These are phyloP conservation scores for Collybia mongolica DNA, from an alignment of 768 basidiomycete species.

Conservation along the genomic window DNA sequence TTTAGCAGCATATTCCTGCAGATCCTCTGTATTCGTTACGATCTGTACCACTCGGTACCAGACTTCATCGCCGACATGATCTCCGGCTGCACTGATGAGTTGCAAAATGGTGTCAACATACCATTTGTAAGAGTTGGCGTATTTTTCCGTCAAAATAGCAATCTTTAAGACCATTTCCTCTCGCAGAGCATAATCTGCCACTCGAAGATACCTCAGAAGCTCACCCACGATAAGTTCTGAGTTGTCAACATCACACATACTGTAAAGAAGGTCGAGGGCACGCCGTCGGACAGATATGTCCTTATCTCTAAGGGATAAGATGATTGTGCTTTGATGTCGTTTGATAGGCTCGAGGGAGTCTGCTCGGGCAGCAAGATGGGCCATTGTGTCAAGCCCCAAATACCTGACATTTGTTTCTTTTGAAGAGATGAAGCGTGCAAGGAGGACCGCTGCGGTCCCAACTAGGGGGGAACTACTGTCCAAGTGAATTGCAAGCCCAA, in stretches of 20 bases:
- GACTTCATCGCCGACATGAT: slow-evolving; percentile 98
- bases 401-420: slow-evolving; percentile 99
- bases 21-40: slow-evolving; percentile 96
- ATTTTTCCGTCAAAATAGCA: slow-evolving; percentile 98
- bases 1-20: slow-evolving; percentile 94
- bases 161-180: slow-evolving; percentile 99
- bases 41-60: slow-evolving; percentile 99
- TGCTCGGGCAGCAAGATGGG: slow-evolving; percentile 92
- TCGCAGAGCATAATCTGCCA: slow-evolving; percentile 95
- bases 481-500: slow-evolving; percentile 92
- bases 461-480: slow-evolving; percentile 91
- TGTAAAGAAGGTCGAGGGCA: slow-evolving; percentile 93
- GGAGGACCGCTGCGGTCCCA: slow-evolving; percentile 80
- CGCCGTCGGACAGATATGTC: slow-evolving; percentile 95
- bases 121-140: slow-evolving; percentile 97
- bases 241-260: slow-evolving; percentile 99
- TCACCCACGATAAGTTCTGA: slow-evolving; percentile 96
- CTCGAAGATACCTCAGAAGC: slow-evolving; percentile 85
- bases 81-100: slow-evolving; percentile 94
- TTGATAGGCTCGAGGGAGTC: slow-evolving; percentile 92
- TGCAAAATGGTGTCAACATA: slow-evolving; percentile 98
- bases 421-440: slow-evolving; percentile 95
- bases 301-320: slow-evolving; percentile 90
- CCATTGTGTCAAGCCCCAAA: slow-evolving; percentile 96
- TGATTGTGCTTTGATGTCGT: slow-evolving; percentile 94